Base-by-base conservation (phyloP, 148 eudicot genomes). In the Salicornia ramosissima region DNA sequence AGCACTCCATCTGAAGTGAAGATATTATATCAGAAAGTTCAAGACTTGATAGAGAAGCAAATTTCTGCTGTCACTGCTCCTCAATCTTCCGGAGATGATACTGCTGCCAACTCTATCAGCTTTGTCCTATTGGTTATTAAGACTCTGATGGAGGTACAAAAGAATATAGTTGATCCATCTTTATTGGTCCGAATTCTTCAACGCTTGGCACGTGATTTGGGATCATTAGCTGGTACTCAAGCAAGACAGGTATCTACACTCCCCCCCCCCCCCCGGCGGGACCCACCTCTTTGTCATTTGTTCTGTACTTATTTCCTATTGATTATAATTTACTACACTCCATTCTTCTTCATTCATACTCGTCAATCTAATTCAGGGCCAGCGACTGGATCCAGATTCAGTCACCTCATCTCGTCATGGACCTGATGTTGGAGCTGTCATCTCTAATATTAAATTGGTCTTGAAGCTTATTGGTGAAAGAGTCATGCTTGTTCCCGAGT, bases 181-280 rank as follows among this genome's bases (percentile, higher is more conserved):
- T 83, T 79, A 76, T 75, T 91, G 84, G 97, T 89, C 72, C 97
- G 90, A 52, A 84, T 94, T 55, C 89, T 94, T 83, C 99, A 94
- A 75, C 93, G 99, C 54, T 80, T 94, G 63, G 90, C 99, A 71
- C 93, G 99, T 65, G 99, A 94, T 76, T 80, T 94, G 91, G 90
- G 86, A 60, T 78, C 84, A 26, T 74, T 88, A 67, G 73, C 82
- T 29, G 86, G 89, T 56, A 79, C 89, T 67, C 80, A 76, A 69
- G 78, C 85, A 50, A 87, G 86, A 87, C 97, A 94, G 86, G 99
- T 94, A 87, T 64, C 21, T 49, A 53, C 43, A 33, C 42, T 46
- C 73, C 15, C 45, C 10, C 24, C 42, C 36, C 73, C 14, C n/a
- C 0, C 45, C 10, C 24, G 15, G 5, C 72, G 42, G 34, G 39